Evolutionary conservation across 345 rosid genomes (phyloP), one percentile per base, ranked within the genome.

Genomic region (Passiflora organensis): DNA sequence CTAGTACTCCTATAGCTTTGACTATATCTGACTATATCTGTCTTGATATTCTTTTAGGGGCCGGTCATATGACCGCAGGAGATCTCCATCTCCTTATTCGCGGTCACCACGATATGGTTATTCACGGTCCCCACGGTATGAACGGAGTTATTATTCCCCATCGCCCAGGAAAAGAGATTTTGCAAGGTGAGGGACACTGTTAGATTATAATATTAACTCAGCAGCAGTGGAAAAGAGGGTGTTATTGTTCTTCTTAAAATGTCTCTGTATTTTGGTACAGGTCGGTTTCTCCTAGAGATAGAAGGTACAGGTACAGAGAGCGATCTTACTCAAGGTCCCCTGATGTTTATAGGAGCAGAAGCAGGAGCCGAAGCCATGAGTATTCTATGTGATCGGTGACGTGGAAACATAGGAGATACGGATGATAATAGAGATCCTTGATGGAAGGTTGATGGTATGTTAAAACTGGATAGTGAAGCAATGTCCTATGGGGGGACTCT

Each of bases 271-370:
- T 22, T 0, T 11, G 19, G 13, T 57, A 60, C 68, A 90, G 94
- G 72, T 85, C 96, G 6, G 63, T 78, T 28, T 91, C 95, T 17
- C 89, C 91, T 0, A 58, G 71, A 54, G 82, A 69, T 32, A 46
- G 74, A 48, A 79, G 75, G 53, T 72, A 72, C 56, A 55, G 77
- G 53, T 72, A 72, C 56, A 55, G 77, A 47, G 91, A 72, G 52
- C 73, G 32, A 5, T 81, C 94, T 1, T 76, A 76, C 69, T 75
- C 81, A 0, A 72, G 82, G 71, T 80, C 96, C 0, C 91, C 75
- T 1, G 68, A 74, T 47, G 48, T 46, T 13, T 66, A 78, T 4
- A 70, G 79, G 78, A 84, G 90, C 81, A 39, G 56, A 60, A 76
- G 80, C 49, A 47, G 65, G 53, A 82, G 86, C 62, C 5, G 11